phyloP scores from a whole-genome alignment of 2,329 filamentous ascomycete genomes.

The Clonostachys rosea region DNA sequence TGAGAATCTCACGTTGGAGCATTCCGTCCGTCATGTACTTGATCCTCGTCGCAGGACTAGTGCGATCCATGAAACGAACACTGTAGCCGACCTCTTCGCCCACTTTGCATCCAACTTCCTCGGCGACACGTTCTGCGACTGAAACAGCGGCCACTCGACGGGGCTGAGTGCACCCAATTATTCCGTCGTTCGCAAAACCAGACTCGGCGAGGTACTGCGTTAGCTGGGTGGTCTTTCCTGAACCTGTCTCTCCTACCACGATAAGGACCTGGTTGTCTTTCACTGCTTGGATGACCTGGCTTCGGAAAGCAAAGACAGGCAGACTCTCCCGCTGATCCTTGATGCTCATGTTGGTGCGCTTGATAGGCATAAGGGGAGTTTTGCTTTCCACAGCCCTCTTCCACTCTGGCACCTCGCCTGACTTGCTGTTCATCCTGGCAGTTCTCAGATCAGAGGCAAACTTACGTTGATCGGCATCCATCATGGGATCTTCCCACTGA shows the following conservation, averaged over 20 bases:
- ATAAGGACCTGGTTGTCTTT: slow-evolving; percentile 86
- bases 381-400: slow-evolving; percentile 76
- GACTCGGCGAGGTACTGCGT: slow-evolving; percentile 94
- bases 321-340: slow-evolving; percentile 90
- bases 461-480: slow-evolving; percentile 74
- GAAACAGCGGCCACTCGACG: slow-evolving; percentile 97
- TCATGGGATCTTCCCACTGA: slow-evolving; percentile 98
- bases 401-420: slow-evolving; percentile 84
- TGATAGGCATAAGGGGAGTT: slow-evolving; percentile 42
- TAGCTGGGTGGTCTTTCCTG: slow-evolving; percentile 93
- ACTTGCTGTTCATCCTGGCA: slow-evolving; percentile 53
- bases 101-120: slow-evolving; percentile 88
- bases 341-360: slow-evolving; percentile 85
- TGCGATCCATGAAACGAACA: slow-evolving; percentile 95
- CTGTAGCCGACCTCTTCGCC: slow-evolving; percentile 95
- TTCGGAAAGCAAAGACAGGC: slow-evolving; percentile 85
- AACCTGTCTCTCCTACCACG: slow-evolving; percentile 95
- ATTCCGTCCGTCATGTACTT: slow-evolving; percentile 99
- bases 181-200: slow-evolving; percentile 79
- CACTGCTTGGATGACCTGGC: slow-evolving; percentile 83
- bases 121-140: slow-evolving; percentile 91
- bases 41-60: slow-evolving; percentile 81
- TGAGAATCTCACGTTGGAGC: slow-evolving; percentile 89
- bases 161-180: slow-evolving; percentile 95
- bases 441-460: slow-evolving; percentile 85